phyloP scores from a whole-genome alignment of 352 stramenopile genomes.

The Phytophthora sp. region DNA sequence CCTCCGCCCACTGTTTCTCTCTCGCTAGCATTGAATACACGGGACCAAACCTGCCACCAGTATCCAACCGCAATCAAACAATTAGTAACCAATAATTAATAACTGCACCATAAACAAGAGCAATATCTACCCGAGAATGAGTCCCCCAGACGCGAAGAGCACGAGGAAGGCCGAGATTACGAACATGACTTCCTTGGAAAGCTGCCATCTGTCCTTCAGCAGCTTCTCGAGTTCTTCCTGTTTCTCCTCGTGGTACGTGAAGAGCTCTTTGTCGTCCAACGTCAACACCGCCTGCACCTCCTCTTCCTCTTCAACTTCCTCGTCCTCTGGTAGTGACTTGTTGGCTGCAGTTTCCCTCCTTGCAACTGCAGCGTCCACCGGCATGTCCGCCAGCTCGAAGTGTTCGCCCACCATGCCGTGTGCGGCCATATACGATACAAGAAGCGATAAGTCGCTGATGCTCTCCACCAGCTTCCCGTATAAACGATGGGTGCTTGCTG shows the following conservation, averaged over 20 bases:
- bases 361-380: neutral
- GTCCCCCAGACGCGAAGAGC: slow-evolving; percentile 65
- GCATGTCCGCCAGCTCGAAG: neutral
- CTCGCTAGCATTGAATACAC: slow-evolving; percentile 74
- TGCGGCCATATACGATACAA: slow-evolving; percentile 19
- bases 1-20: slow-evolving; percentile 73
- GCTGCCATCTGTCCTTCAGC: slow-evolving; percentile 10
- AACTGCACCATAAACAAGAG: neutral
- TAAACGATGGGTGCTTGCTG: slow-evolving; percentile 17
- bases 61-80: too few species aligned
- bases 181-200: slow-evolving; percentile 75
- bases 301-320: slow-evolving; percentile 25
- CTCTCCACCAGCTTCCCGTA: slow-evolving; percentile 29
- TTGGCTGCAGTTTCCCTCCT: neutral
- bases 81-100: neutral
- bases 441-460: slow-evolving; percentile 35
- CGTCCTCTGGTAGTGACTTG: slow-evolving; percentile 17
- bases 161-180: slow-evolving; percentile 62
- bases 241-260: neutral
- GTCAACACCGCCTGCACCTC: slow-evolving; percentile 15
- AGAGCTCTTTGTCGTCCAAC: slow-evolving; percentile 14
- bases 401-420: neutral
- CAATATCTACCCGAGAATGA: slow-evolving; percentile 60
- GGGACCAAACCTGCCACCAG: slow-evolving; percentile 59
- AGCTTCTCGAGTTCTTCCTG: neutral